Base-by-base conservation (phyloP, 495 filamentous ascomycete species). In the Rostrohypoxylon terebratum region DNA sequence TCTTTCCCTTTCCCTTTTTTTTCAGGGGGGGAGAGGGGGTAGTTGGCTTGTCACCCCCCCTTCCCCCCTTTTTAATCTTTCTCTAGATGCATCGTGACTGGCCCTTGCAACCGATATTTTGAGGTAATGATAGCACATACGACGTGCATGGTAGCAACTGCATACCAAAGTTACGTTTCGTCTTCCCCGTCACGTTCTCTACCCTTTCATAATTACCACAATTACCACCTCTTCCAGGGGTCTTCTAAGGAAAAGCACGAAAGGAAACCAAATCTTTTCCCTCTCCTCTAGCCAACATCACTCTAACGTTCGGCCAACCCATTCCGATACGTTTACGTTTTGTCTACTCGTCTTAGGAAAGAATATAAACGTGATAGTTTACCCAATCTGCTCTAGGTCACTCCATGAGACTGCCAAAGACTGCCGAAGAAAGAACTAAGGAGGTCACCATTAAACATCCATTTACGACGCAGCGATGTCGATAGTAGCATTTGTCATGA, bases 381-480 rank as follows among this genome's bases (percentile, higher is more conserved):
- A 21, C 16, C 25, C 20, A 21, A 18, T 9, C 47, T 25, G 9
- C 47, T 23, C 8, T 18, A 3, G 13, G 8, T 1, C 16, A 50
- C 20, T 13, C 8, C 25, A 7, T 8, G 4, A 3, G 8, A 28
- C 48, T 14, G 4, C 2, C 21, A 28, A 7, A 31, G 3, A 33
- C 3, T 23, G 16, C 8, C 23, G 11, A 7, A 13, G 23, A 58
- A 38, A 40, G 1, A 58, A 20, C 10, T 14, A 38, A 25, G 16
- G 50, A 40, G 20, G 6, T 28, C 18, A 31, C n/a, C 31, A 36
- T n/a, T 11, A 9, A 16, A 36, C 14, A 55, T 55, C n/a, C n/a
- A 51, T 10, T 55, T 18, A 1, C 18, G n/a, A 59, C 18, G n/a
- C 21, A 21, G 65, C 44, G 18, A 73, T 66, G 66, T 31, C 34